Base-by-base conservation (phyloP, 495 filamentous ascomycete species). In the Talaromyces liani region DNA sequence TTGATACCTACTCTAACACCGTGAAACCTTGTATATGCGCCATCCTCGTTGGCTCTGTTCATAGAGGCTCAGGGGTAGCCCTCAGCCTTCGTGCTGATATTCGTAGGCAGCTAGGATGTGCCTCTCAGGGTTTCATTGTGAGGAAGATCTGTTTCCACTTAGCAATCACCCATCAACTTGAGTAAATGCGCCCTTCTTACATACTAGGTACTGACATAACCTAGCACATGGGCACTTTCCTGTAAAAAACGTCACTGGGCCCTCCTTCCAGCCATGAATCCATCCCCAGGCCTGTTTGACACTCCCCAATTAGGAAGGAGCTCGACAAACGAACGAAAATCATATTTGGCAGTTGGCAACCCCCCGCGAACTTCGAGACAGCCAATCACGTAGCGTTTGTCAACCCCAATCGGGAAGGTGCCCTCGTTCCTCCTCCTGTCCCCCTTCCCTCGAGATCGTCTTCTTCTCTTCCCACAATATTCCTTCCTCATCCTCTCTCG, bases 401-500 rank as follows among this genome's bases (percentile, higher is more conserved):
- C 36, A 16, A 41, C 4, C 36, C 14, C 36, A 12, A 41, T n/a
- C 12, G 18, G 45, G 45, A 49, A 49, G 10, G 45, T 4, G 45
- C 45, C n/a, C 6, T 49, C 45, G 3, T 22, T 49, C 45, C 18
- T 49, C 18, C 24, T 24, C 49, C 20, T 22, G 4, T 5, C 4
- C 29, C 4, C 14, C 27, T 36, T 61, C 49, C 14, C 29, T 31
- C 65, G 31, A 33, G 31, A 63, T 65, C 39, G 55, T 61, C 60
- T 57, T 61, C 60, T 58, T 63, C 68, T 36, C 33, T 14, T 41
- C 36, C 34, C 34, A 39, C 12, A 14, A 14, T 39, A 3, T 14
- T 14, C 34, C 55, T 55, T 54, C 57, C 41, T 53, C 62, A 34
- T 31, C 57, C 59, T 63, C 59, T 63, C 62, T 51, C 65, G 63